Evolutionary conservation across 805 yeast genomes (phyloP).

Genomic region (Wickerhamiella siamensis): DNA sequence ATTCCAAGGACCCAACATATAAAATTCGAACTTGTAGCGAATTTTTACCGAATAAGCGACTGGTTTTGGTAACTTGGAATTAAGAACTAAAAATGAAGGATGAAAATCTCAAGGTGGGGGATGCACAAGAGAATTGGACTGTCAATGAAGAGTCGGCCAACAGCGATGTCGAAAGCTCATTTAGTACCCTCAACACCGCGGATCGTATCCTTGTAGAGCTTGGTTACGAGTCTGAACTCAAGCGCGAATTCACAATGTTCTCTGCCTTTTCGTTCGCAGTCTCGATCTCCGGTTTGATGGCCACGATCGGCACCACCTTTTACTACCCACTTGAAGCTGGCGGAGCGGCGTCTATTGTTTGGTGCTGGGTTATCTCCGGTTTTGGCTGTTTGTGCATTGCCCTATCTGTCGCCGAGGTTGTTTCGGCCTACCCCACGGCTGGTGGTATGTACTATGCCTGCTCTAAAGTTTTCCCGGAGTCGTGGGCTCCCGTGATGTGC

Average conservation of each 20-base stretch:
- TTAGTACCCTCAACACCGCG: background rate
- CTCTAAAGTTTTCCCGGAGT: conserved; percentile 17
- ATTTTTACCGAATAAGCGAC: too few species aligned
- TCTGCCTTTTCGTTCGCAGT: conserved; percentile 53
- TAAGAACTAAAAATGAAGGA: background rate
- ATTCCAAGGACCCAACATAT: too few species aligned
- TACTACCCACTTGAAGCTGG: conserved; percentile 35
- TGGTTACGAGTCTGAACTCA: conserved; percentile 51
- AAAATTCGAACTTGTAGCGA: too few species aligned
- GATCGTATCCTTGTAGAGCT: conserved; percentile 24
- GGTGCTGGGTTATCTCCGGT: conserved; percentile 49
- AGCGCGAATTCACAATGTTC: conserved; percentile 41
- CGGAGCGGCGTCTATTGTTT: conserved; percentile 48
- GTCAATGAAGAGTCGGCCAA: background rate
- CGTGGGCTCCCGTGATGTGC: conserved; percentile 37
- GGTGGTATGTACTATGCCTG: conserved; percentile 60
- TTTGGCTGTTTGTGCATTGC: conserved; percentile 42
- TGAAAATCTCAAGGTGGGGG: background rate
- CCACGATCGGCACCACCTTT: conserved; percentile 44
- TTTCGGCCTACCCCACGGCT: conserved; percentile 58
- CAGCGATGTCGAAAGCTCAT: background rate
- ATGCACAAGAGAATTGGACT: background rate
- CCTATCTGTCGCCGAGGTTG: conserved; percentile 48
- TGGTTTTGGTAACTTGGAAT: too few species aligned
- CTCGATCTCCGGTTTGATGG: conserved; percentile 50